Evolutionary conservation across 2,329 filamentous ascomycete genomes (phyloP), one percentile per base, ranked within the genome.

Genomic region (Hypoxylon sp.): DNA sequence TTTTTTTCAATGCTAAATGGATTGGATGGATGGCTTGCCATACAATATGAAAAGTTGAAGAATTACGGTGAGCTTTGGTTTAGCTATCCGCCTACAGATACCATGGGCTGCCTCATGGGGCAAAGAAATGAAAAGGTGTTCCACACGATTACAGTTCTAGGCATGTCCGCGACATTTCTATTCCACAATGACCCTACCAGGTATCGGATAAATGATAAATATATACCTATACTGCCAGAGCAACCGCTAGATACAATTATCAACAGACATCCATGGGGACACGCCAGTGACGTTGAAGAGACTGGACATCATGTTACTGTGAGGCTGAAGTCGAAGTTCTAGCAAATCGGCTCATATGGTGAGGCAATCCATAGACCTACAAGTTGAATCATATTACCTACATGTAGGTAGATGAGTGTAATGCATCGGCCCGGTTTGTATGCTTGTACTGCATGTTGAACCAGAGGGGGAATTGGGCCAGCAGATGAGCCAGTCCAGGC

Each of bases 401-500:
- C 14, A 16, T 12, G 1, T 16, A 19, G 55, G 60, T 58, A 61
- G 23, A 63, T 30, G n/a, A 37, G 58, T 46, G 48, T 56, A 55
- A 60, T 54, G 58, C 55, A 63, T 65, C 58, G 46, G 34, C 47
- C 67, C 64, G 63, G 58, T 65, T 62, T 62, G 51, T 55, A 45
- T 29, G 47, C 43, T 48, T 57, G 57, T 61, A 55, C 37, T 29
- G 52, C 56, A 34, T 51, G 47, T 47, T 34, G 27, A 53, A 58
- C 57, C 11, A 39, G 48, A 56, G 43, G 45, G 43, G 37, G 34
- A 11, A 48, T 27, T 51, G 23, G 32, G 11, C 52, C 37, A 32
- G 37, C 30, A 46, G 48, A 61, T 29, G 51, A 62, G 52, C 45
- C 56, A 52, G 29, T 41, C 11, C 12, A 51, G 41, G n/a, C 23